phyloP scores from a whole-genome alignment of 352 stramenopile genomes.

The Blastocystis sp. region DNA sequence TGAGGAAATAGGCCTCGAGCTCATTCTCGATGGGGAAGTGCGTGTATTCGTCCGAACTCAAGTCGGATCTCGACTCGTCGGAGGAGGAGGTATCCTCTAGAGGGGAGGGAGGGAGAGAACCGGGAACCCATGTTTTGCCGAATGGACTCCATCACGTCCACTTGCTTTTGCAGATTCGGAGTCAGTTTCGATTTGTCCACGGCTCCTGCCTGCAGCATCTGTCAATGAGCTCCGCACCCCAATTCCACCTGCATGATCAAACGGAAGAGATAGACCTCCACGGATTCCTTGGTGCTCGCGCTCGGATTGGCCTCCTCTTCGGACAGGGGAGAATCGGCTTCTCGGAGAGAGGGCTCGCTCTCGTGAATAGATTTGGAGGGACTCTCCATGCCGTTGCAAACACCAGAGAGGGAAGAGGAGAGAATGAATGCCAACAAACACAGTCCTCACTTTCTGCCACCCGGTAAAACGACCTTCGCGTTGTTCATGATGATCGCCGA shows the following conservation, averaged over 20 bases:
- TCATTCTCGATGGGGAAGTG: neutral
- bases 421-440: slow-evolving; percentile 54
- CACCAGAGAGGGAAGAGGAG: neutral
- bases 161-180: slow-evolving; percentile 7
- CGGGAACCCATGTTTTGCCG: neutral
- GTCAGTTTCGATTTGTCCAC: slow-evolving; percentile 10
- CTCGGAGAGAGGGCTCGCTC: neutral
- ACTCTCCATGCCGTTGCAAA: neutral
- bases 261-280: neutral
- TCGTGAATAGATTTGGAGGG: neutral
- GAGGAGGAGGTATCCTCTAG: neutral
- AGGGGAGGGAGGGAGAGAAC: neutral
- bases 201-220: slow-evolving; percentile 17
- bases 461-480: slow-evolving; percentile 7
- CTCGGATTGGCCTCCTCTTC: neutral
- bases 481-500: slow-evolving; percentile 50
- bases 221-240: neutral
- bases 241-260: neutral
- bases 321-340: neutral
- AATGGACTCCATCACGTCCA: slow-evolving; percentile 7
- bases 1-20: neutral
- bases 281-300: neutral
- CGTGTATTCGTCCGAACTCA: neutral
- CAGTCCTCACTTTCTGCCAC: neutral
- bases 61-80: neutral